Evolutionary conservation across 1,139 yeast species (phyloP).

Genomic region (Yamadazyma friedrichii): DNA sequence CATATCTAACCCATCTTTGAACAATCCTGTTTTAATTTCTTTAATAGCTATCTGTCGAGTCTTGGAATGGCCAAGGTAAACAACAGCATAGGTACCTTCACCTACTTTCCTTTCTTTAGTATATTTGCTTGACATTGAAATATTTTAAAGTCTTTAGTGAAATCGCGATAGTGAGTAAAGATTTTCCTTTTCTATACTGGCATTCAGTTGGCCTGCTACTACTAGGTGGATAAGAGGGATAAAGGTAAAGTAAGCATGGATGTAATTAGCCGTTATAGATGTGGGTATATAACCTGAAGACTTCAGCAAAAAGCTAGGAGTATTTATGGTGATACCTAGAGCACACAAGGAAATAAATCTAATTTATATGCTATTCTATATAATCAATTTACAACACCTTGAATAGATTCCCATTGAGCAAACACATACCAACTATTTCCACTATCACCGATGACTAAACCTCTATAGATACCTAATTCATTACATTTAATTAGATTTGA

Average conservation of each 20-base stretch:
- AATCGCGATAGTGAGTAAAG: too few relatives aligned
- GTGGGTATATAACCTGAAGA: too few relatives aligned
- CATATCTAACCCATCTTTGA: conserved; percentile 97
- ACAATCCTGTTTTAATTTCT: conserved; percentile 91
- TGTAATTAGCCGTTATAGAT: too few relatives aligned
- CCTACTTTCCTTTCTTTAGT: conserved; percentile 82
- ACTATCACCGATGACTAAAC: conserved; percentile 75
- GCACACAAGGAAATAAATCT: too few relatives aligned
- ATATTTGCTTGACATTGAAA: conserved; percentile 17
- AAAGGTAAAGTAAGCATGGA: too few relatives aligned
- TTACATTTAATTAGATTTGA: conserved; percentile 56
- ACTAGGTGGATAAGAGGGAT: too few relatives aligned
- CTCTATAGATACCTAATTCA: conserved; percentile 81
- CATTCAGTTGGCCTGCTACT: too few relatives aligned
- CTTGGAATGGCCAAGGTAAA: conserved; percentile 73
- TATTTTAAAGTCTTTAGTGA: too few relatives aligned
- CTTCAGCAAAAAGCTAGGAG: too few relatives aligned
- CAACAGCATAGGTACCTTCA: conserved; percentile 99
- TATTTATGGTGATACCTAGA: too few relatives aligned
- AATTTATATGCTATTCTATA: too few relatives aligned
- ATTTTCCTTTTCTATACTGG: too few relatives aligned
- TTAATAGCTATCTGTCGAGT: conserved; percentile 80
- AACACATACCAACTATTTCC: conserved; percentile 87
- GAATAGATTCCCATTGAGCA: conserved; percentile 81
- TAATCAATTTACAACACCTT: conserved; percentile 17